Base-by-base conservation (phyloP, 148 eudicot genomes). In the Selenicereus undatus region DNA sequence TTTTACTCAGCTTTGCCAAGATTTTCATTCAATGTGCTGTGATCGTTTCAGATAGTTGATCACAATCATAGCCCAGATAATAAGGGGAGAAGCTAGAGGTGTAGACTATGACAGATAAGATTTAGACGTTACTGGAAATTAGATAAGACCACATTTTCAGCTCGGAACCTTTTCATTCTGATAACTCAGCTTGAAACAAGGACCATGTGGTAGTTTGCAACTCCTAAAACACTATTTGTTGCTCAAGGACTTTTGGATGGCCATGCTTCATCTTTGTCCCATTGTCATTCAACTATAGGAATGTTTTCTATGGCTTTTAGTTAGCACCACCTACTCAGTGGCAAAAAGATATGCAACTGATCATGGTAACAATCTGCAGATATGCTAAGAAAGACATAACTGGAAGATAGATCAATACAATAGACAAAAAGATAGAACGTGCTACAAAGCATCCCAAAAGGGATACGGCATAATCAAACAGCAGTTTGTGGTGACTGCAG, bases 201-300 rank as follows among this genome's bases (percentile, higher is more conserved):
- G n/a, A 17, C 48, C 39, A 24, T 13, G 52, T 11, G 71, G 50
- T 35, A 42, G 12, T 58, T 36, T 36, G 2, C 4, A 56, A 54
- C 22, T 45, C 73, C 83, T 48, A 75, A 30, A 81, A 70, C 58
- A 27, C 83, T 72, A 56, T 56, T 60, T 62, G 32, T n/a, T 29
- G 39, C 7, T 68, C 72, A 43, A 73, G 73, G 42, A 11, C 27
- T 56, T 76, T 73, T 39, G 43, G 14, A 48, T 10, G 14, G 52
- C 13, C 52, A 48, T 48, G 12, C 14, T 48, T 48, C 52, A 48
- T 48, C 52, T 48, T 48, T 12, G 14, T 48, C 1, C 14, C 52
- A 0, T 48, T 48, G 14, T 48, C 14, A 48, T 48, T 39, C 43
- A 39, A 39, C 43, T 39, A 7, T 39, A 7, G 58, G 17, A 52